Base-by-base conservation (phyloP, 768 basidiomycete genomes). In the Agaricus blazei region DNA sequence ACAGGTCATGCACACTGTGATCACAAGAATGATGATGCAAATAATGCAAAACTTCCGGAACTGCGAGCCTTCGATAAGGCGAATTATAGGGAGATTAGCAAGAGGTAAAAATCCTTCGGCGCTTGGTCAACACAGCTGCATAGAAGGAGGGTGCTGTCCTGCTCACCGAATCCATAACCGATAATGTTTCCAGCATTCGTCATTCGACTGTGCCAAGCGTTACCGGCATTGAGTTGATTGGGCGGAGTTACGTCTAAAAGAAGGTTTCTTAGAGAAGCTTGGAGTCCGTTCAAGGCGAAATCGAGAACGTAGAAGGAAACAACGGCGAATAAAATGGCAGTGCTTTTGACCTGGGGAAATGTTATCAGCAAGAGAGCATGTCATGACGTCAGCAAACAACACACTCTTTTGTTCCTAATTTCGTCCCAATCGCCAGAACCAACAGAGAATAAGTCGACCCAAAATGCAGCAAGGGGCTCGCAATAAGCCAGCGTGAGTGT, bases 191-290 rank as follows among this genome's bases (percentile, higher is more conserved):
- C 97, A n/a, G 93, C 85, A 66, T 98, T 93, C 43, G 85, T 88
- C 90, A 98, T 97, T 58, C 93, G 79, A 45, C 95, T 90, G 59
- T 98, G 94, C 94, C 96, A 99, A 34, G 97, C 97, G 72, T 98
- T 99, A 3, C 88, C 93, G n/a, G 85, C 80, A 54, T 87, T 93
- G 11, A 98, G 81, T 68, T 98, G 96, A 58, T 86, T 82, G 12
- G 90, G 82, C 5, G 97, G 95, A 0, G 92, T 83, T 49, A 96
- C 73, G 66, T 99, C 97, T 56, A 99, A 78, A 11, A 98, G 77
- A n/a, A 99, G 82, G 69, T 97, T 97, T 48, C 94, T 78, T 34
- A 98, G 75, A 9, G 93, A 96, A 2, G 91, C 92, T 77, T 96
- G 93, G 45, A 96, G 71, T 3, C 92, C 97, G 68, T 99, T 99